phyloP scores from a whole-genome alignment of 140 eudicot genomes.

The Flaveria floridana region DNA sequence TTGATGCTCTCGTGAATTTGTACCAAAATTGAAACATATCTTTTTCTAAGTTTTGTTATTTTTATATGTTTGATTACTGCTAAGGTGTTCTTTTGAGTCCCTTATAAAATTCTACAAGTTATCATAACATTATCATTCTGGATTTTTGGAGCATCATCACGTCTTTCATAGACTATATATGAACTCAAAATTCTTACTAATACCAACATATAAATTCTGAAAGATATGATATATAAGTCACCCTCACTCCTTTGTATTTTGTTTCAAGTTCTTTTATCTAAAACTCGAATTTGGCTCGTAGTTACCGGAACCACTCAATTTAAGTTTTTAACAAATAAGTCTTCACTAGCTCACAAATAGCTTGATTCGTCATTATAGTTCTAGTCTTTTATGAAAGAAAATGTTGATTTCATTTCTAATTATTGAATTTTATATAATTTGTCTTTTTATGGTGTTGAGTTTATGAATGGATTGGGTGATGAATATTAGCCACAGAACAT shows the following conservation, averaged over 20 bases:
- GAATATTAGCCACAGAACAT: constrained; percentile 42
- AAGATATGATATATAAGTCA: background rate
- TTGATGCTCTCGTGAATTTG: constrained; percentile 39
- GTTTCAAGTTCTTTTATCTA: no score
- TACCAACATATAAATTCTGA: background rate
- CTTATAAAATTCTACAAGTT: constrained; percentile 31
- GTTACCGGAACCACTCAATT: no score
- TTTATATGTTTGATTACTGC: constrained; percentile 32
- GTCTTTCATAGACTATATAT: background rate
- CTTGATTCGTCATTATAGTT: no score
- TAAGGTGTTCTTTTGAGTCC: constrained; percentile 37
- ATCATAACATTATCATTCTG: constrained; percentile 7
- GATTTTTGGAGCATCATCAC: background rate
- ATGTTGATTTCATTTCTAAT: background rate
- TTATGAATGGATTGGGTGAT: constrained; percentile 35
- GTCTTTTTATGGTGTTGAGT: background rate
- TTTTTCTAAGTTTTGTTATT: constrained; percentile 42
- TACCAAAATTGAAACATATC: constrained; percentile 36
- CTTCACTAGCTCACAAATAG: no score
- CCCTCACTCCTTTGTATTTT: background rate
- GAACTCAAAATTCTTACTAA: background rate
- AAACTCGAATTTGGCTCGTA: no score
- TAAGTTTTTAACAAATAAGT: no score
- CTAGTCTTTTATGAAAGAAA: background rate
- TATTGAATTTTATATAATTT: background rate